Evolutionary conservation across 306 rosid genomes (phyloP).

Genomic region (Citrullus amarus): DNA sequence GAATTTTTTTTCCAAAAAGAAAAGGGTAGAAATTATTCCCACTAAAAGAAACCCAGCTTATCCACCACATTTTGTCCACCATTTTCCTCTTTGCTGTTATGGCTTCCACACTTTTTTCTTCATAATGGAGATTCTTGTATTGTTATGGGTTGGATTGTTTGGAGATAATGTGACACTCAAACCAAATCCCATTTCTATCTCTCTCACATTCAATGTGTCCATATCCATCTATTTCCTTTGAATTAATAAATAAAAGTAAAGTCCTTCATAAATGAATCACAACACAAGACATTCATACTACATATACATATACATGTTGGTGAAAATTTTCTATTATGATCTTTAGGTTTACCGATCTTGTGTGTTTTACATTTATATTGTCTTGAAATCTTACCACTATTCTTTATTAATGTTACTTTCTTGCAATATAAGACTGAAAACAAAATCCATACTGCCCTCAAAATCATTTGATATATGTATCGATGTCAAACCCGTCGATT

Average conservation of each 20-base stretch:
- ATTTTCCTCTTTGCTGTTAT: neutral
- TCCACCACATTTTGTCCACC: constrained; percentile 9
- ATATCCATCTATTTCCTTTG: neutral
- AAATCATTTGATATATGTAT: too few relatives aligned
- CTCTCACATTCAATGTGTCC: neutral
- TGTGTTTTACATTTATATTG: neutral
- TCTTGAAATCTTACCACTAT: neutral
- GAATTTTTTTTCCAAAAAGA: neutral
- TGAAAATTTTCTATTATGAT: too few relatives aligned
- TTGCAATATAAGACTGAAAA: neutral
- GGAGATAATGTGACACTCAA: neutral
- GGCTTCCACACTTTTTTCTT: neutral
- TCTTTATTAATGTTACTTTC: neutral
- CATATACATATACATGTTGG: neutral
- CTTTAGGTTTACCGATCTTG: neutral
- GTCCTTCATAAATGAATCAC: neutral
- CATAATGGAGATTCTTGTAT: constrained; percentile 2
- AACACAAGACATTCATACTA: neutral
- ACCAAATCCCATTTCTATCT: neutral
- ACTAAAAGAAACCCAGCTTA: constrained; percentile 3
- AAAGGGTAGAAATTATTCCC: neutral
- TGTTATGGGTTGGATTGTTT: neutral
- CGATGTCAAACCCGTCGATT: neutral
- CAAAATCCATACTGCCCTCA: neutral
- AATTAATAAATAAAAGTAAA: neutral